Evolutionary conservation across 805 yeast genomes (phyloP), one percentile per base, ranked within the genome.

Genomic region (Torulaspora delbrueckii): DNA sequence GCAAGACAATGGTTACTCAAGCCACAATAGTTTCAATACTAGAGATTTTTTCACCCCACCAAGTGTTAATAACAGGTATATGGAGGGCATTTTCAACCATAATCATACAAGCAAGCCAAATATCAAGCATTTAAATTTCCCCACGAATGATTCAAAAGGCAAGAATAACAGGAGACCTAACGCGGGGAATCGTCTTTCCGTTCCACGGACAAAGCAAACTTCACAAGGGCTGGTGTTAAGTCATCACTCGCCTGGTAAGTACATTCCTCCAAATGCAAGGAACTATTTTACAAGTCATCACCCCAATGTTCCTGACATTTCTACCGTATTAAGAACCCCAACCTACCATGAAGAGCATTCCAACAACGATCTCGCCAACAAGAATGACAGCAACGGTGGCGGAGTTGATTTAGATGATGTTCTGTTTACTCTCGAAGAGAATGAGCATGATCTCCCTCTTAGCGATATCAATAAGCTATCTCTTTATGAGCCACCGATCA

Each of bases 21-120:
- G 42, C 38, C 41, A 45, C 30, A 47, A 50, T n/a, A 45, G 56
- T 13, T 82, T 76, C 56, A 78, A 78, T 53, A 73, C 91, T 42
- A 83, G 81, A 55, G 91, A 85, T 59, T 82, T 75, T 54, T 85
- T 84, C 60, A 85, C 93, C 3, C 93, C 93, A 2, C 84, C 84
- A 45, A 79, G 89, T 22, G 83, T 81, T 5, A 77, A 80, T 56
- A 78, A 77, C 47, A 83, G 81, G 52, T 84, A 81, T 60, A 77
- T 84, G 84, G 87, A 79, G 45, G 69, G 69, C 52, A 80, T 81
- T 51, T 81, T 66, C 66, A 75, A 68, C 62, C 71, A 52, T 27
- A 44, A 53, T 60, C 68, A 59, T 51, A 64, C 59, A 46, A 50
- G 64, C 51, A 52, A 63, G 49, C 64, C 53, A 52, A 39, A 59